These are phyloP conservation scores for Plasmodium berghei DNA, from an alignment of 169 alveolate genomes.

Conservation along the genomic window DNA sequence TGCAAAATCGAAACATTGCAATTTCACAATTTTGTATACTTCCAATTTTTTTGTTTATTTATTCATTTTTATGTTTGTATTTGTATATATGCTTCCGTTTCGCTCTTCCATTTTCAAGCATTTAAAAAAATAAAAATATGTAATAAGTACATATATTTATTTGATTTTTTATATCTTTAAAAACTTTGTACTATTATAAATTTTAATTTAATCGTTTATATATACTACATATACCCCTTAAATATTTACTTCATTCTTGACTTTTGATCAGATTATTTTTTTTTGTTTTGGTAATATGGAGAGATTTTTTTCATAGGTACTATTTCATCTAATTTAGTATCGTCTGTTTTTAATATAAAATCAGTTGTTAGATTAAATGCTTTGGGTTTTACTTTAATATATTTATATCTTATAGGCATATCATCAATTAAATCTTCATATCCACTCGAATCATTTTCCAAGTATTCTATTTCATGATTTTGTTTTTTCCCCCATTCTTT, in stretches of 20 bases:
- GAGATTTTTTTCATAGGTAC: conserved; percentile 77
- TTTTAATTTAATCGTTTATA: too few relatives aligned
- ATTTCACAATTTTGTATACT: neutral
- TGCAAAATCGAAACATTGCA: neutral
- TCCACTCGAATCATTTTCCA: conserved; percentile 77
- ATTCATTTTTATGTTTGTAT: too few relatives aligned
- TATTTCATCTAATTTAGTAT: conserved; percentile 78
- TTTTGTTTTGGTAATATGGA: conserved; percentile 8
- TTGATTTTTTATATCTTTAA: too few relatives aligned
- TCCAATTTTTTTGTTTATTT: neutral
- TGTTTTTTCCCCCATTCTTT: too few relatives aligned
- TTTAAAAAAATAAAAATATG: too few relatives aligned
- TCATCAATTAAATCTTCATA: conserved; percentile 86
- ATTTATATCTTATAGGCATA: conserved; percentile 84
- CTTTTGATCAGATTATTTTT: too few relatives aligned
- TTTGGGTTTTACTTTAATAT: conserved; percentile 81
- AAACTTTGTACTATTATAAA: too few relatives aligned
- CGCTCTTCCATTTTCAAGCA: too few relatives aligned
- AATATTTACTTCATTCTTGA: too few relatives aligned
- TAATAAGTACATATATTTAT: too few relatives aligned
- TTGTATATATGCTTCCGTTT: too few relatives aligned
- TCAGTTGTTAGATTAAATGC: conserved; percentile 77
- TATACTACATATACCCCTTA: too few relatives aligned
- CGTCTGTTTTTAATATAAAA: conserved; percentile 78
- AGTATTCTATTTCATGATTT: conserved; percentile 4